These are phyloP conservation scores for Magnaporthiopsis incrustans DNA, from an alignment of 2,329 filamentous ascomycete genomes.

Conservation along the genomic window DNA sequence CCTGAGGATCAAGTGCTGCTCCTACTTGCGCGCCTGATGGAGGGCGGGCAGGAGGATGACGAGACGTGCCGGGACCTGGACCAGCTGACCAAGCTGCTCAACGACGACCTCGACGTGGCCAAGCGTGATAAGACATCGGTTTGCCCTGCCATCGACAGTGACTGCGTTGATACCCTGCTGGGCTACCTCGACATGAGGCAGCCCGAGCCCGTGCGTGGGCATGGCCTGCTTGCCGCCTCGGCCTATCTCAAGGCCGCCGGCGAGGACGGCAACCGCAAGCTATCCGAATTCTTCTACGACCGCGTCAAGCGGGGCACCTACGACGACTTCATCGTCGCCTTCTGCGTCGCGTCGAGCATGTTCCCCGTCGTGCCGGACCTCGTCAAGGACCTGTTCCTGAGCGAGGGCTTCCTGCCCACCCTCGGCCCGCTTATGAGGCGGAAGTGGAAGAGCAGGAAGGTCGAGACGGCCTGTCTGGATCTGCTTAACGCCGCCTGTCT, in stretches of 20 bases:
- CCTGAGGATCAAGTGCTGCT: conserved; percentile 62
- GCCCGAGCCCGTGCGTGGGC: conserved; percentile 62
- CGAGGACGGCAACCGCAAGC: conserved; percentile 59
- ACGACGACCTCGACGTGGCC: conserved; percentile 40
- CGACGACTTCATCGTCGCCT: conserved; percentile 84
- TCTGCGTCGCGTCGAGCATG: conserved; percentile 81
- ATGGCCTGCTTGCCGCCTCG: conserved; percentile 74
- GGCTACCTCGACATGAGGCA: conserved; percentile 79
- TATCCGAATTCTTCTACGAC: conserved; percentile 67
- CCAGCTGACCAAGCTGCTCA: conserved; percentile 50
- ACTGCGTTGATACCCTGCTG: conserved; percentile 79
- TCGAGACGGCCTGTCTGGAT: conserved; percentile 80
- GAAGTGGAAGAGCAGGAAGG: conserved; percentile 75
- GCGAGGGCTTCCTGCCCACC: conserved; percentile 74
- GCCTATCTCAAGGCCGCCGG: conserved; percentile 75
- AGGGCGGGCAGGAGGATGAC: conserved; percentile 76
- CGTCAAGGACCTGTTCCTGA: conserved; percentile 73
- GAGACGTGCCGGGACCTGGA: conserved; percentile 56
- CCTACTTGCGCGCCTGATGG: conserved; percentile 81
- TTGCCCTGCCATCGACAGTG: conserved; percentile 58
- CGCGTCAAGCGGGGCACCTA: conserved; percentile 67
- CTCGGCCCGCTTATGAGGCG: conserved; percentile 69
- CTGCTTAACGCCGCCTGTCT: conserved; percentile 90
- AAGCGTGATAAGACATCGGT: conserved; percentile 40
- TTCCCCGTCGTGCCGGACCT: conserved; percentile 79